phyloP scores from a whole-genome alignment of 1,139 yeast species.

The Debaryomyces psychrophilus region DNA sequence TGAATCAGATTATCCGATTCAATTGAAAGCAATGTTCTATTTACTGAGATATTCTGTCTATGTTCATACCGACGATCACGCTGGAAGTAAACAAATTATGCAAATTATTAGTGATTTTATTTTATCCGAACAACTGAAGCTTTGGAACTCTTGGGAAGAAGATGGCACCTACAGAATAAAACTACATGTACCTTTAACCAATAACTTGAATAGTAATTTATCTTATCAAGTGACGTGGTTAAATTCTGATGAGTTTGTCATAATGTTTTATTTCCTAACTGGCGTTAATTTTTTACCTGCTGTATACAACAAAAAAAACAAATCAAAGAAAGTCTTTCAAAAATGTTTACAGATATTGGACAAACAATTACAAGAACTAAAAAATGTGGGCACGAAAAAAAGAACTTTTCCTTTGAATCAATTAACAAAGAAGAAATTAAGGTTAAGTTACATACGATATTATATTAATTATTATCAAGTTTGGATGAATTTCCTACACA shows the following conservation, averaged over 20 bases:
- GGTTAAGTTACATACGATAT: slow-evolving; percentile 28
- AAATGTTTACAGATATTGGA: slow-evolving; percentile 37
- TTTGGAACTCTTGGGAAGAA: slow-evolving; percentile 30
- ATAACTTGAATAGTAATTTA: neutral
- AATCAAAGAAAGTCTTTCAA: slow-evolving; percentile 37
- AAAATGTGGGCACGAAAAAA: slow-evolving; percentile 10
- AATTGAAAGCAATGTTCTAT: slow-evolving; percentile 31
- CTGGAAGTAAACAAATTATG: slow-evolving; percentile 25
- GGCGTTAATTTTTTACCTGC: slow-evolving; percentile 41
- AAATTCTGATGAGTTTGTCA: slow-evolving; percentile 43
- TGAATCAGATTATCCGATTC: slow-evolving; percentile 24
- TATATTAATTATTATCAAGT: slow-evolving; percentile 36
- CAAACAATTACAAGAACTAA: slow-evolving; percentile 27
- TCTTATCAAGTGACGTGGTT: slow-evolving; percentile 38
- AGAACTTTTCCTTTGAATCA: slow-evolving; percentile 22
- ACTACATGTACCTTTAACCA: neutral
- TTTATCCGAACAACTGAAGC: slow-evolving; percentile 21
- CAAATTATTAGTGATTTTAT: slow-evolving; percentile 30
- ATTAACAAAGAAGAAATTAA: slow-evolving; percentile 24
- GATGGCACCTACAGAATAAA: slow-evolving; percentile 26
- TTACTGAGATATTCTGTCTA: slow-evolving; percentile 27
- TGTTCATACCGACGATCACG: slow-evolving; percentile 29
- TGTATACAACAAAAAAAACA: slow-evolving; percentile 34
- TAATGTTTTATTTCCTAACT: slow-evolving; percentile 41
- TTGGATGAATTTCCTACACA: slow-evolving; percentile 35